phyloP scores from a whole-genome alignment of 192 early-diverging fungal genomes.

The Diversispora epigaea region DNA sequence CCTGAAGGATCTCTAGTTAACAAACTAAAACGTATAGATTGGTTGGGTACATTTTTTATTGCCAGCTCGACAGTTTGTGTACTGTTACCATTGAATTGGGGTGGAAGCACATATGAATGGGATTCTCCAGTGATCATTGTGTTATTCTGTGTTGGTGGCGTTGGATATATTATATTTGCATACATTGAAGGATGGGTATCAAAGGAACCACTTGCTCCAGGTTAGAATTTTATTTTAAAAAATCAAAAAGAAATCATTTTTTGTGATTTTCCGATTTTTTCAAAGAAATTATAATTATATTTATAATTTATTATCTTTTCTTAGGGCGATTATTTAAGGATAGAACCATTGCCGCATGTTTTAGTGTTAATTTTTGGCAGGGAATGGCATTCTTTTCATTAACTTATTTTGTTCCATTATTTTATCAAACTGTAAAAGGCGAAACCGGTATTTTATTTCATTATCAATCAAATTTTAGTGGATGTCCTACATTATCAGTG shows the following conservation, averaged over 20 bases:
- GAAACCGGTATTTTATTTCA: constrained; percentile 32
- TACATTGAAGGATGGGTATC: constrained; percentile 65
- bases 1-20: constrained; percentile 44
- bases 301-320: no score
- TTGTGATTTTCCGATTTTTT: constrained; percentile 24
- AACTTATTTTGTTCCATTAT: constrained; percentile 72
- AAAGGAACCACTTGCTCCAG: constrained; percentile 69
- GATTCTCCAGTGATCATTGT: constrained; percentile 54
- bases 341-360: constrained; percentile 44
- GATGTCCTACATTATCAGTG: neutral
- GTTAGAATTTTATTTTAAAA: neutral
- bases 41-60: constrained; percentile 57
- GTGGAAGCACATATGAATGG: constrained; percentile 72
- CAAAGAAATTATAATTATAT: constrained; percentile 3
- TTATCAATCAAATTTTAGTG: neutral
- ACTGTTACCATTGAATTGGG: constrained; percentile 72
- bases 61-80: constrained; percentile 56
- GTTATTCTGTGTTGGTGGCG: constrained; percentile 55
- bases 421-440: constrained; percentile 71
- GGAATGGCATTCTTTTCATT: constrained; percentile 50
- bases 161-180: constrained; percentile 53
- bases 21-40: constrained; percentile 66
- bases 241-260: no score
- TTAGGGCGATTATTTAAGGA: constrained; percentile 50
- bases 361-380: constrained; percentile 42